These are phyloP conservation scores for Lentinula sp. DNA, from an alignment of 768 basidiomycete genomes.

Conservation along the genomic window DNA sequence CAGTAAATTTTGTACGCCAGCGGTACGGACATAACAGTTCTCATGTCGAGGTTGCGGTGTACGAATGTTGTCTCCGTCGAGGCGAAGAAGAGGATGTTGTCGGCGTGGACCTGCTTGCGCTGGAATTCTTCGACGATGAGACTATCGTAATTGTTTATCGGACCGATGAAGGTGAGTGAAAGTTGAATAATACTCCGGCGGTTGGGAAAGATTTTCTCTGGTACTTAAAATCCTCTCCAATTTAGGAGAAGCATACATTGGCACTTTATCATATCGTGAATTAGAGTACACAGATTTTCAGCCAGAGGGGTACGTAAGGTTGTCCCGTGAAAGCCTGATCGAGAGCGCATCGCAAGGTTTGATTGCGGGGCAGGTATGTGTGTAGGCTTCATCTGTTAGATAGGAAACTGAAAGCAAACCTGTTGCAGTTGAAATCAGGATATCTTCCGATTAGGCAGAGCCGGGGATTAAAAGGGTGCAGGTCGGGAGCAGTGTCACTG, in stretches of 20 bases:
- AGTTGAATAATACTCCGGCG: slow-evolving; percentile 26
- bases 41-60: slow-evolving; percentile 41
- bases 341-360: slow-evolving; percentile 45
- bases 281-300: slow-evolving; percentile 53
- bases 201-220: background rate
- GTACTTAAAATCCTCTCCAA: background rate
- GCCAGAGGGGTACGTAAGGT: slow-evolving; percentile 41
- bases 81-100: slow-evolving; percentile 25
- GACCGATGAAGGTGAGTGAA: slow-evolving; percentile 41
- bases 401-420: slow-evolving; percentile 19
- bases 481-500: slow-evolving; percentile 46
- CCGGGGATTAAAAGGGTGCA: slow-evolving; percentile 49
- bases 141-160: slow-evolving; percentile 60
- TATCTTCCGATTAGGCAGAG: slow-evolving; percentile 50
- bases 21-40: slow-evolving; percentile 37
- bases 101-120: slow-evolving; percentile 53
- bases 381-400: slow-evolving; percentile 18
- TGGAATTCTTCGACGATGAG: slow-evolving; percentile 78
- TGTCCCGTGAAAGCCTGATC: slow-evolving; percentile 64
- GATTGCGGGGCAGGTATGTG: slow-evolving; percentile 58
- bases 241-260: slow-evolving; percentile 52
- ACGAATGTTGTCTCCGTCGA: slow-evolving; percentile 46
- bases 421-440: slow-evolving; percentile 41
- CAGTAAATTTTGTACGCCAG: slow-evolving; percentile 56
- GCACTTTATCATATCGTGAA: slow-evolving; percentile 55